Evolutionary conservation across 352 stramenopile genomes (phyloP), one percentile per base, ranked within the genome.

Genomic region (Plasmopara viticola): DNA sequence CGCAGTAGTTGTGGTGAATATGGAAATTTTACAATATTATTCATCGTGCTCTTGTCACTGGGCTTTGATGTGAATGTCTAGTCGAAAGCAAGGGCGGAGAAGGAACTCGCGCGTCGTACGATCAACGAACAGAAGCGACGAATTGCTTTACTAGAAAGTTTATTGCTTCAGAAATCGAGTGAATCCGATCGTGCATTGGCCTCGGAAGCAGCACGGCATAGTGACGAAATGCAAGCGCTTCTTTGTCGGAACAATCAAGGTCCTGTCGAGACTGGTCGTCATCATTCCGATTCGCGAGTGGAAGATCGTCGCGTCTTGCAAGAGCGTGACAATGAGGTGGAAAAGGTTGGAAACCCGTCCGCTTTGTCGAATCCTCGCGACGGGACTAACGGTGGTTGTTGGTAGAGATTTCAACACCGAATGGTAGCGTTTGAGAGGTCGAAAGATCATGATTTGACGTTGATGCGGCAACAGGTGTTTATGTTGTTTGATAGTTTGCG

Each of bases 41-140:
- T 25, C 20, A 25, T 25, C 2, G 1, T 35, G 31, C 1, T 35
- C 10, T 8, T 35, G 1, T 5, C 10, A 35, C 31, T 35, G 6
- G 31, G 10, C 10, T 12, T 35, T 35, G 20, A 25, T 25, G 20
- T 25, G 6, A 12, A 25, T 51, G 42, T 48, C 10, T 39, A 91
- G 80, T 86, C 63, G 10, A 78, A 88, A 62, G 76, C 80, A 7
- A 84, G 70, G 9, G 81, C 83, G 53, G 80, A 89, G 6, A 90
- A 86, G 44, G 77, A 90, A 48, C 74, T 78, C 51, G 61, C 74
- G 2, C 55, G 77, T 15, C 71, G 72, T 45, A 41, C 65, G 0
- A 74, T 86, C 29, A 76, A 66, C 28, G 74, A 88, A 13, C 66
- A 87, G 51, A 77, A 74, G 9, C 63, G 68, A 14, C 67, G 58